Evolutionary conservation across 2,329 filamentous ascomycete genomes (phyloP), one percentile per base, ranked within the genome.

Genomic region (Hymenotorrendiella dingleyae): DNA sequence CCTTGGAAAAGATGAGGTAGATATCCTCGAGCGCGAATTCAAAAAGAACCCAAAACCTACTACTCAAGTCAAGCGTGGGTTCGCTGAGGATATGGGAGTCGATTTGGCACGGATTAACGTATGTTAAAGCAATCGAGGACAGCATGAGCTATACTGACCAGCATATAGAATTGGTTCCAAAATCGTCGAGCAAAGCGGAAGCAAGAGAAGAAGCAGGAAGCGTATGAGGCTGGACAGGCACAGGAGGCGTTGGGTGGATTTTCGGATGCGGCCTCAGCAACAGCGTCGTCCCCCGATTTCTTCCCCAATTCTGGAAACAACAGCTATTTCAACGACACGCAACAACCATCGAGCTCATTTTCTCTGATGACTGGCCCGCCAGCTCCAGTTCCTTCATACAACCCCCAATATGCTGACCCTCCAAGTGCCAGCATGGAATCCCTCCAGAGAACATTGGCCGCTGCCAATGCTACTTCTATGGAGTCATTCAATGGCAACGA

Each of bases 131-230:
- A 66, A 67, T 26, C 22, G 19, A 16, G 30, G 23, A 20, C n/a
- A 21, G 30, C n/a, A 23, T 16, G 14, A 36, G 14, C 17, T 10
- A 32, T 44, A 35, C 68, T 56, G 69, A 60, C 20, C 14, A 14
- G 6, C n/a, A 26, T 24, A 20, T 40, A 82, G 78, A 83, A 83
- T 57, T 83, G 79, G 79, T 83, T 83, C 56, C 79, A 83, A 53
- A 83, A 83, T 57, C 68, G 79, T 46, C 71, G 79, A 39, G 78
- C 79, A 10, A 61, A 61, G 41, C 43, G 58, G 27, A 61, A 60
- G 71, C 78, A 81, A 57, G 75, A 80, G 59, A 74, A 70, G 55
- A 79, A 78, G 49, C 66, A 71, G 33, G 66, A 69, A 43, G 70
- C 70, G 42, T 69, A 71, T 47, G 70, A 74, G 50, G 68, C 68